Percentiles rank a stretch among this genome's conserved stretches.
phyloP scores from a whole-genome alignment of 1,139 yeast species.

The Diutina catenulata region DNA sequence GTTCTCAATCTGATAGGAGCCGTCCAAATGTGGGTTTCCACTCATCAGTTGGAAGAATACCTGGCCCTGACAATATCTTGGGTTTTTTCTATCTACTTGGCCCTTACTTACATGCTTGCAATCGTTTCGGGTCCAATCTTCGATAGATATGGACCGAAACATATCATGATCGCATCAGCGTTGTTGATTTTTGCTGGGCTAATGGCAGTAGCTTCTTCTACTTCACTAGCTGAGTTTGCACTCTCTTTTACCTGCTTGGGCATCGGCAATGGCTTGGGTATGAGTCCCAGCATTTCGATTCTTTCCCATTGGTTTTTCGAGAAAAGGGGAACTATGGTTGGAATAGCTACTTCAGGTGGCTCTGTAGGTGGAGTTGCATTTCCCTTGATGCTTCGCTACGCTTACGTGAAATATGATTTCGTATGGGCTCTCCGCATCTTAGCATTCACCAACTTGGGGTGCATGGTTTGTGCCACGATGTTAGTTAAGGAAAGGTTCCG shows the following conservation, averaged over 20 bases:
- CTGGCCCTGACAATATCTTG: slow-evolving; percentile 19
- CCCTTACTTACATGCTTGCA: slow-evolving; percentile 9
- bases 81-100: slow-evolving; percentile 11
- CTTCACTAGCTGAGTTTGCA: slow-evolving; percentile 40
- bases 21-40: slow-evolving; percentile 43
- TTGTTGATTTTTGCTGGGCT: slow-evolving; percentile 33
- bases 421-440: slow-evolving; percentile 47
- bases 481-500: slow-evolving; percentile 38
- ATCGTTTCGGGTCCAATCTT: slow-evolving; percentile 23
- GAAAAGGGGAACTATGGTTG: slow-evolving; percentile 43
- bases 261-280: slow-evolving; percentile 42
- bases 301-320: slow-evolving; percentile 48
- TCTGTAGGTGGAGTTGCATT: slow-evolving; percentile 51
- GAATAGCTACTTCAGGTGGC: slow-evolving; percentile 52
- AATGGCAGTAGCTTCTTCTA: slow-evolving; percentile 40
- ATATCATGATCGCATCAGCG: slow-evolving; percentile 33
- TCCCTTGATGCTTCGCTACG: slow-evolving; percentile 44
- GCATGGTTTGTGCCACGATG: slow-evolving; percentile 25
- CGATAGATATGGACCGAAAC: slow-evolving; percentile 36
- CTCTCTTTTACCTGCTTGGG: slow-evolving; percentile 41
- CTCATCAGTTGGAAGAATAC: slow-evolving; percentile 28
- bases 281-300: slow-evolving; percentile 45
- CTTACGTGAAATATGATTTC: slow-evolving; percentile 43
- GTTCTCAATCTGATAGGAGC: slow-evolving; percentile 49
- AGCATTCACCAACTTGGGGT: slow-evolving; percentile 13